These are phyloP conservation scores for Colletotrichum liriopes DNA, from an alignment of 2,329 filamentous ascomycete species.

Conservation along the genomic window DNA sequence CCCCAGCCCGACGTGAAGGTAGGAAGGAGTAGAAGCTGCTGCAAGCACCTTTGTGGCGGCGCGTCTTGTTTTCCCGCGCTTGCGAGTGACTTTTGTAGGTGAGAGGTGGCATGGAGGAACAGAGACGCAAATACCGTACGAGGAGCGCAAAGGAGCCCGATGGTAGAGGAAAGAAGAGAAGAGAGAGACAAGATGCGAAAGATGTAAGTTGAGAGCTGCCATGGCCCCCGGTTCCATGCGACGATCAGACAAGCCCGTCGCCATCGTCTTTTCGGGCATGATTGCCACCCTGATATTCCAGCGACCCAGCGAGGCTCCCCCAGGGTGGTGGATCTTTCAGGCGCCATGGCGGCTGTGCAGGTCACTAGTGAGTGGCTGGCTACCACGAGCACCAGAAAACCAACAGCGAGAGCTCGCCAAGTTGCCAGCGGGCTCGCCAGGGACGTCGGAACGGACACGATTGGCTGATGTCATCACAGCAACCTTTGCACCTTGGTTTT, in stretches of 20 bases:
- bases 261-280: neutral
- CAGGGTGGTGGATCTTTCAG: neutral
- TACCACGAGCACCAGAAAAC: too few relatives aligned
- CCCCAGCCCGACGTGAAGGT: neutral
- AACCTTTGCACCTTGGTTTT: constrained; percentile 6
- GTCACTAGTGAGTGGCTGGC: neutral
- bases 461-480: constrained; percentile 31
- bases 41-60: neutral
- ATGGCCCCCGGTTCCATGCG: too few relatives aligned
- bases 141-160: neutral
- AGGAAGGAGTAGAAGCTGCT: neutral
- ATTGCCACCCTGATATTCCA: neutral
- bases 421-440: neutral
- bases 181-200: too few relatives aligned
- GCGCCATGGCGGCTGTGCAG: neutral
- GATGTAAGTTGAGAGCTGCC: too few relatives aligned
- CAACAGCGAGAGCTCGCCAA: too few relatives aligned
- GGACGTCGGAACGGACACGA: constrained; percentile 15
- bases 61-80: neutral
- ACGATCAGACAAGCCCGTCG: neutral
- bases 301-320: neutral
- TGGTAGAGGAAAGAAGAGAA: neutral
- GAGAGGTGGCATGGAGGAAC: neutral
- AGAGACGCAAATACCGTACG: neutral
- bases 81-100: neutral